Conservation (phyloP, 2,329 filamentous ascomycete species). For the Colletotrichum eremochloae region DNA sequence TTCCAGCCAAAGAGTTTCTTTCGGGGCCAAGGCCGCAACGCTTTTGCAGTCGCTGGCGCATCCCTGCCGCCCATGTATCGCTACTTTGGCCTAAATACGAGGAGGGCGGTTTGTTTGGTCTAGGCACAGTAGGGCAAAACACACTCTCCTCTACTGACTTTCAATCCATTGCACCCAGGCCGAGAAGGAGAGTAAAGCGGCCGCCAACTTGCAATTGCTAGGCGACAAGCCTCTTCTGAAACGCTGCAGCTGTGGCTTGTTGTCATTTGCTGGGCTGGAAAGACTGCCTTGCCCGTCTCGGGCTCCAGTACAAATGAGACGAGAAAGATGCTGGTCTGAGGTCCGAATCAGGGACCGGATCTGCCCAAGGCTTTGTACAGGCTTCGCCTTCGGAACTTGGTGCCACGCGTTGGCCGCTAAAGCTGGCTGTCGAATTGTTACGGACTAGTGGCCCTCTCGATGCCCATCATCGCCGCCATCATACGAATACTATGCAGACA, state of each 20-base stretch:
- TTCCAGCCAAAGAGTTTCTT: conserved; percentile 35
- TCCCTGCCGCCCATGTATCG: conserved; percentile 40
- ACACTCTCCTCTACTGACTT: neutral
- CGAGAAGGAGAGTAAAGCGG: neutral
- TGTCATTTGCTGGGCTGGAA: neutral
- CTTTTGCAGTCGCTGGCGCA: conserved; percentile 29
- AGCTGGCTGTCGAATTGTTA: conserved; percentile 9
- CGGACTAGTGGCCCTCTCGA: conserved; percentile 15
- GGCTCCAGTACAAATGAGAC: conserved; percentile 15
- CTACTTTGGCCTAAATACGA: conserved; percentile 43
- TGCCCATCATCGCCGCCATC: conserved; percentile 18
- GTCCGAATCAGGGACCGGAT: neutral
- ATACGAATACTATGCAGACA: neutral
- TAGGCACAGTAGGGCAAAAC: neutral
- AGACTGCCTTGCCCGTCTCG: conserved; percentile 5
- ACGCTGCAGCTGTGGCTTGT: conserved; percentile 21
- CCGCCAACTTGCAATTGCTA: neutral
- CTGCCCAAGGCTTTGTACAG: neutral
- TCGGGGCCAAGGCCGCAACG: conserved; percentile 23
- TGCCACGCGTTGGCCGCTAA: conserved; percentile 4
- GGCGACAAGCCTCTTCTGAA: conserved; percentile 14
- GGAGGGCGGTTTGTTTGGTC: conserved; percentile 40
- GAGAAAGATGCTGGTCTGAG: neutral
- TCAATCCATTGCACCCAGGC: neutral
- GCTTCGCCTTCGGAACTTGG: neutral